Evolutionary conservation across 2,329 filamentous ascomycete species (phyloP), one percentile per base, ranked within the genome.

Genomic region (Onygenales sp.): DNA sequence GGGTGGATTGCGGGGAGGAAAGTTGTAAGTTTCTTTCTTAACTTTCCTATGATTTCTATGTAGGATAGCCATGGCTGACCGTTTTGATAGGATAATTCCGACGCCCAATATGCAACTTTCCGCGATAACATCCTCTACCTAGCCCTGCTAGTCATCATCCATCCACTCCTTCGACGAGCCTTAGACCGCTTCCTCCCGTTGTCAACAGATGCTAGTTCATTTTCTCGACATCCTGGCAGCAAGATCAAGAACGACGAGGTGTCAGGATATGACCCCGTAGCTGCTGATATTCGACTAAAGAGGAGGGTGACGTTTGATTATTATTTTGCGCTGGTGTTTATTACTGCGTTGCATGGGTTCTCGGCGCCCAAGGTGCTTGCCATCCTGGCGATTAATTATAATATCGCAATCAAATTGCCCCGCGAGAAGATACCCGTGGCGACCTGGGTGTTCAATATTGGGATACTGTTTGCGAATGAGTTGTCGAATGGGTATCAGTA

Each of bases 1-100:
- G 94, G 93, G 61, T 98, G 93, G 93, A 87, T 98, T 54, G 87
- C 86, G 6, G 92, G 92, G 31, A 86, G 92, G 55, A 88, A 88
- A 78, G 88, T 97, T 57, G 87, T 89, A 77, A 63, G 82, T 68
- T 60, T 39, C 34, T 47, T 11, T 32, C 44, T 40, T 14, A 33
- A 9, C 40, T 44, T 36, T 47, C 31, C 5, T 11, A 33, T 34
- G 6, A 10, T 27, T 47, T 36, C n/a, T 47, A 21, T 46, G 6
- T 4, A 33, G 6, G 9, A 33, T n/a, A 34, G 13, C 7, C 2
- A 34, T 39, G 4, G 14, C 46, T 48, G 46, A 48, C 13, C 45
- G 53, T 50, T 46, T 42, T 43, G 57, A 2, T 57, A 90, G 86
- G 93, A 98, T 72, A 84, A 90, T 58, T 93, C 90, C 40, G 93